Percentiles rank a stretch among this genome's conserved stretches.
Evolutionary conservation across 2,329 filamentous ascomycete genomes (phyloP).

Genomic region (Monosporascus sp.): DNA sequence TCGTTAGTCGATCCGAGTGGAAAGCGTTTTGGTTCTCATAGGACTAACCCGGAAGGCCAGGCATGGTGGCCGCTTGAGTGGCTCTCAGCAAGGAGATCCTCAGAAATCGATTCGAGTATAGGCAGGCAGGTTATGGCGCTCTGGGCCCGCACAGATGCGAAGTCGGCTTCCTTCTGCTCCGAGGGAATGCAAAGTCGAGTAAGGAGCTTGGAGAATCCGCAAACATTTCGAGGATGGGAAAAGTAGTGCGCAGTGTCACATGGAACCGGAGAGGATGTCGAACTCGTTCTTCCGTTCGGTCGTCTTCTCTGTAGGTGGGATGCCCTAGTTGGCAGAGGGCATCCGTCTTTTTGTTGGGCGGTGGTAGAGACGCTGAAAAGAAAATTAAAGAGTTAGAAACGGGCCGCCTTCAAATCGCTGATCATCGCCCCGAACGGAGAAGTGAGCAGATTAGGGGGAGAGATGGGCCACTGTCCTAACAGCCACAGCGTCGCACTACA

Average conservation of each 20-base stretch:
- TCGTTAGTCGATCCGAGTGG: conserved; percentile 6
- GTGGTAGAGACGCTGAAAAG: too few species aligned
- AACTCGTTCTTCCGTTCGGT: neutral
- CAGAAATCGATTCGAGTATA: conserved; percentile 8
- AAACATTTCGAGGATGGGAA: conserved; percentile 26
- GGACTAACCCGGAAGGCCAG: conserved; percentile 48
- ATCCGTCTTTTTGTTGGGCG: too few species aligned
- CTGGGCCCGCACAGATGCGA: neutral
- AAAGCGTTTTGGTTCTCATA: neutral
- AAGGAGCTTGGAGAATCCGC: conserved; percentile 23
- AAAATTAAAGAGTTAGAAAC: too few species aligned
- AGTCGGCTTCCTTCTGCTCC: conserved; percentile 26
- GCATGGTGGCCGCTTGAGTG: conserved; percentile 38
- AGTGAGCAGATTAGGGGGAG: too few species aligned
- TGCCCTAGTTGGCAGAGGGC: too few species aligned
- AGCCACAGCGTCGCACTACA: too few species aligned
- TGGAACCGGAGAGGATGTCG: conserved; percentile 14
- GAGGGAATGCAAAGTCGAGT: conserved; percentile 25
- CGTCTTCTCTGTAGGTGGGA: neutral
- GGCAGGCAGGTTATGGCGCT: neutral
- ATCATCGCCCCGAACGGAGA: too few species aligned
- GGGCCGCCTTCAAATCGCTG: too few species aligned
- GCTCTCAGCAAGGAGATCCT: conserved; percentile 3
- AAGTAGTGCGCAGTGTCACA: conserved; percentile 19
- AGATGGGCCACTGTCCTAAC: too few species aligned